These are phyloP conservation scores for Krasilnikovozyma curviuscula DNA, from an alignment of 768 basidiomycete species.

Conservation along the genomic window DNA sequence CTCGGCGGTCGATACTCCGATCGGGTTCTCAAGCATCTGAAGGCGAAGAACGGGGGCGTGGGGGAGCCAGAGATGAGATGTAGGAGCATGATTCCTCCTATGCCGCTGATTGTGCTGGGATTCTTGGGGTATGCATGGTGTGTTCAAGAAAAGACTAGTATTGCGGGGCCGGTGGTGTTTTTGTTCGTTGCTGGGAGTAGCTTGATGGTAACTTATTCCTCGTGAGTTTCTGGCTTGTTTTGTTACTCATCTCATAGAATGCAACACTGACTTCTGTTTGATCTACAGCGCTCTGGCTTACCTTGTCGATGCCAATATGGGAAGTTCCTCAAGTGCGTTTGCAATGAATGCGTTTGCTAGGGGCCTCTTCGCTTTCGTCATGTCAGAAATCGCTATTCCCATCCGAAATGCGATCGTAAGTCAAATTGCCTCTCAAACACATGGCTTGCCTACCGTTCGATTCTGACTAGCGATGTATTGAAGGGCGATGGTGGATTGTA, in stretches of 20 bases:
- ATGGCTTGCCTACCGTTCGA: no score
- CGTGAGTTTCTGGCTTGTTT: no score
- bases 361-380: slow-evolving; percentile 49
- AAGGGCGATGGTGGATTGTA: no score
- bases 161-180: slow-evolving; percentile 49
- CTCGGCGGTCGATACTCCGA: slow-evolving; percentile 45
- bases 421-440: no score
- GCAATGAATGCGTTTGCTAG: slow-evolving; percentile 61
- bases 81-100: slow-evolving; percentile 23
- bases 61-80: slow-evolving; percentile 36
- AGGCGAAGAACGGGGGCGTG: slow-evolving; percentile 32
- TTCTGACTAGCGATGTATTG: no score
- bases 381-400: slow-evolving; percentile 53
- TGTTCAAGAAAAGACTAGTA: slow-evolving; percentile 36
- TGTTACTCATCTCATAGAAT: no score
- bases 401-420: no score
- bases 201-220: slow-evolving; percentile 32
- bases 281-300: slow-evolving; percentile 60
- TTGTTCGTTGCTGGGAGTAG: slow-evolving; percentile 57
- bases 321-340: slow-evolving; percentile 50
- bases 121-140: slow-evolving; percentile 60
- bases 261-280: slow-evolving; percentile 27
- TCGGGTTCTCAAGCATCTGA: slow-evolving; percentile 30
- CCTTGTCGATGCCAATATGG: slow-evolving; percentile 67
- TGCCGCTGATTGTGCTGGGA: slow-evolving; percentile 41